Base-by-base conservation (phyloP, 345 rosid species). In the Camelina neglecta region DNA sequence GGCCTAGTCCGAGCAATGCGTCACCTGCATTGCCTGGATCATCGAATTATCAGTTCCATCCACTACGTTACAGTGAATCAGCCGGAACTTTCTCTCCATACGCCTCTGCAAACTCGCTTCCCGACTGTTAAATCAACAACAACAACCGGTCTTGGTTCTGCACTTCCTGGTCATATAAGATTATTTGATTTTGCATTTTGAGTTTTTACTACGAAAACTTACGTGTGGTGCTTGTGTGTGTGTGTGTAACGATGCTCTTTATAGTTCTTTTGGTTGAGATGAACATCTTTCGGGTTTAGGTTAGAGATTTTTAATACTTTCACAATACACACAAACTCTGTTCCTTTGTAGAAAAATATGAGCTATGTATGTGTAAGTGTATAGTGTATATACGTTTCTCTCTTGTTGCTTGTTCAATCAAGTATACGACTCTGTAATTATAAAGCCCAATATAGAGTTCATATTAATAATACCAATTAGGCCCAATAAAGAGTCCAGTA, bases 71-170 rank as follows among this genome's bases (percentile, higher is more conserved):
- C 60, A 92, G 92, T 49, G 93, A 86, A 73, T 95, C 99, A n/a
- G 91, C 90, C 9, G 84, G 97, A 58, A 95, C 90, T 64, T 87
- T 92, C 86, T 89, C 97, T 21, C 97, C 99, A 0, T 90, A 82
- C 69, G 91, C 92, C 45, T 95, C 99, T 13, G 90, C 99, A 44
- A 90, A 84, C 9, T 95, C 99, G 35, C 90, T 95, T 33, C 97
- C 99, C 12, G 82, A 79, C 35, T 79, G 79, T 63, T 79, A 13
- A 62, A 21, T 4, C 7, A 2, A 69, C 63, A 29, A 69, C 63
- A 29, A 4, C 57, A 69, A 53, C 29, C 5, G 23, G 57, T 69
- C 35, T n/a, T 61, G 79, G 50, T 53, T 60, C 31, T 29, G 29
- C 29, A 26, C 29, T 26, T 26, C 64, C 64, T 20, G 49, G n/a